Conservation (phyloP, 768 basidiomycete species). For the Boletus vermiculosoides region DNA sequence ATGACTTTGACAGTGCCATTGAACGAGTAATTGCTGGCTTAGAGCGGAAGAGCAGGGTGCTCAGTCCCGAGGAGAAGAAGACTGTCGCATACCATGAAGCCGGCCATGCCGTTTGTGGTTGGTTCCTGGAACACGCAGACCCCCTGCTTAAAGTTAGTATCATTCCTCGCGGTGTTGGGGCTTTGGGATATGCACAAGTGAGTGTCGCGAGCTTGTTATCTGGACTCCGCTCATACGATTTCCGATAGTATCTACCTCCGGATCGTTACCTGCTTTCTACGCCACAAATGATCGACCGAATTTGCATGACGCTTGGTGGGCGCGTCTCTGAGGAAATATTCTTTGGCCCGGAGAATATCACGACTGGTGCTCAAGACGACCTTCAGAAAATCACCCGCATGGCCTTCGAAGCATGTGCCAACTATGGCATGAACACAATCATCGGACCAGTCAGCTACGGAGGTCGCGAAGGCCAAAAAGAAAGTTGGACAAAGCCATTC, state of each 20-base stretch:
- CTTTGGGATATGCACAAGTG: conserved; percentile 94
- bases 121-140: conserved; percentile 98
- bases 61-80: conserved; percentile 96
- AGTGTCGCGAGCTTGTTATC: conserved; percentile 15
- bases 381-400: conserved; percentile 97
- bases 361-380: conserved; percentile 97
- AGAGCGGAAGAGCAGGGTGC: conserved; percentile 91
- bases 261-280: conserved; percentile 95
- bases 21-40: conserved; percentile 97
- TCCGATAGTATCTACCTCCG: conserved; percentile 79
- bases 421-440: conserved; percentile 94
- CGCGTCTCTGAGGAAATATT: conserved; percentile 99
- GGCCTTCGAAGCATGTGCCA: conserved; percentile 94
- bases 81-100: conserved; percentile 99
- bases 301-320: conserved; percentile 98
- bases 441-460: conserved; percentile 98
- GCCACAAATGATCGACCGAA: conserved; percentile 91
- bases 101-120: conserved; percentile 96
- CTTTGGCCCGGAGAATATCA: conserved; percentile 89
- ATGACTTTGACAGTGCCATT: conserved; percentile 95
- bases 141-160: conserved; percentile 97
- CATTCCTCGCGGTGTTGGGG: conserved; percentile 94
- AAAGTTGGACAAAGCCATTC: conserved; percentile 96
- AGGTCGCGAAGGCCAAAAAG: conserved; percentile 77
- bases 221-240: conserved; percentile 9